Evolutionary conservation across 2,329 filamentous ascomycete genomes (phyloP).

Genomic region (Coccinonectria pachysandricola): DNA sequence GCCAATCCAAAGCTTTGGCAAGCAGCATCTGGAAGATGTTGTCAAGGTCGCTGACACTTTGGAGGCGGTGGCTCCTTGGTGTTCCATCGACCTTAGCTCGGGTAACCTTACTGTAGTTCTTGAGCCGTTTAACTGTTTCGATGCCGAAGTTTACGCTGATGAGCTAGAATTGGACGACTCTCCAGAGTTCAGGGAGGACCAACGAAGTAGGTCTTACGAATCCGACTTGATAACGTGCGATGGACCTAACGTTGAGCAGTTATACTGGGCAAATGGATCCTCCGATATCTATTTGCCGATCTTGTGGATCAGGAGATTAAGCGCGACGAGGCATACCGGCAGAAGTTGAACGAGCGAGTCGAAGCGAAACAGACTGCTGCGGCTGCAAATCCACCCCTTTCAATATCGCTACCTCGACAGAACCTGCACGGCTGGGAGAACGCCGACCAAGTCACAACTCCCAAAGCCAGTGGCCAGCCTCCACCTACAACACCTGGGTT

Average conservation of each 20-base stretch:
- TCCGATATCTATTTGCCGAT: slow-evolving; percentile 83
- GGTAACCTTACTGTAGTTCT: slow-evolving; percentile 83
- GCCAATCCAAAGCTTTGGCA: slow-evolving; percentile 85
- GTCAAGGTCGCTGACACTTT: slow-evolving; percentile 75
- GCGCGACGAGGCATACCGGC: slow-evolving; percentile 66
- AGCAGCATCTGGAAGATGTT: slow-evolving; percentile 87
- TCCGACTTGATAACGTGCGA: neutral
- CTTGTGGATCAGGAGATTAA: slow-evolving; percentile 85
- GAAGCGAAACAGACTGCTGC: slow-evolving; percentile 48
- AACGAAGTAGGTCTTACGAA: slow-evolving; percentile 58
- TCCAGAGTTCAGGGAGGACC: slow-evolving; percentile 82
- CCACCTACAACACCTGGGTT: slow-evolving; percentile 64
- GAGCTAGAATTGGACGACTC: slow-evolving; percentile 65
- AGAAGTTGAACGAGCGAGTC: slow-evolving; percentile 52
- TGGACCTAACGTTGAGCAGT: slow-evolving; percentile 43
- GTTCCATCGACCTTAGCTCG: slow-evolving; percentile 85
- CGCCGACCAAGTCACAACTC: slow-evolving; percentile 43
- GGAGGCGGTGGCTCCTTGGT: slow-evolving; percentile 92
- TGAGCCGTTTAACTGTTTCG: slow-evolving; percentile 93
- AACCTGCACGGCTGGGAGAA: slow-evolving; percentile 26
- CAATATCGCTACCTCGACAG: slow-evolving; percentile 38
- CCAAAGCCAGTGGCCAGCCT: slow-evolving; percentile 51
- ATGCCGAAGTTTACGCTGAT: slow-evolving; percentile 94
- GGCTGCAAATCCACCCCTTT: slow-evolving; percentile 47
- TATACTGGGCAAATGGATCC: slow-evolving; percentile 92